These are phyloP conservation scores for Grosmannia serpens DNA, from an alignment of 2,329 filamentous ascomycete genomes.

Conservation along the genomic window DNA sequence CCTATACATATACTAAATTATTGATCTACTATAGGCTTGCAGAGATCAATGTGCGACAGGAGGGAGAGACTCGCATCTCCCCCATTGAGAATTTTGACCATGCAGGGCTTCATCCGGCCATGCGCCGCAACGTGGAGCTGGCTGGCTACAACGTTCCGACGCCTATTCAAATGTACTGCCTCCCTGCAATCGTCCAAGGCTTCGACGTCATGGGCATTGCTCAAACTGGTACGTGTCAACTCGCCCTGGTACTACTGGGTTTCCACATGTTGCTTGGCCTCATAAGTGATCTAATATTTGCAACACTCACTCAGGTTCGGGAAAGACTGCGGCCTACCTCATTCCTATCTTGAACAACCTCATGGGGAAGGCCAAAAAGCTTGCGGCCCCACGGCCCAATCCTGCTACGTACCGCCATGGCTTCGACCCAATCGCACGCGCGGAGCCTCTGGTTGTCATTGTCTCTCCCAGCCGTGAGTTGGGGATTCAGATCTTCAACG, in stretches of 20 bases:
- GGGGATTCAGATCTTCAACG: slow-evolving; percentile 89
- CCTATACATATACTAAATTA: background rate
- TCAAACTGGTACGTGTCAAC: slow-evolving; percentile 65
- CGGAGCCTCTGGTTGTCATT: slow-evolving; percentile 80
- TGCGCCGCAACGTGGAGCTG: slow-evolving; percentile 65
- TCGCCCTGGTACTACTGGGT: background rate
- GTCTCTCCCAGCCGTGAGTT: slow-evolving; percentile 83
- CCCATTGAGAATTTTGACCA: slow-evolving; percentile 52
- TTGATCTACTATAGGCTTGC: slow-evolving; percentile 35
- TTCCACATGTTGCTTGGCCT: background rate
- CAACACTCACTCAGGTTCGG: slow-evolving; percentile 53
- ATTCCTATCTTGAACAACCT: slow-evolving; percentile 80
- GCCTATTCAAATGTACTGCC: slow-evolving; percentile 74
- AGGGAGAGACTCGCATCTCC: slow-evolving; percentile 39
- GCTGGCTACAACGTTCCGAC: slow-evolving; percentile 64
- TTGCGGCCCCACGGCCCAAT: slow-evolving; percentile 67
- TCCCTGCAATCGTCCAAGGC: slow-evolving; percentile 66
- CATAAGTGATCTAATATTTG: background rate
- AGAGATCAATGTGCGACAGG: slow-evolving; percentile 43
- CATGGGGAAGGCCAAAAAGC: slow-evolving; percentile 90
- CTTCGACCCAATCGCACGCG: slow-evolving; percentile 41
- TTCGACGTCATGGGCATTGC: slow-evolving; percentile 81
- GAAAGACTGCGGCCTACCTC: slow-evolving; percentile 89
- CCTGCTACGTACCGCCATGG: slow-evolving; percentile 40
- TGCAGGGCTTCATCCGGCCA: slow-evolving; percentile 74